phyloP scores from a whole-genome alignment of 2,329 filamentous ascomycete species.

The Macrophomina phaseolina region DNA sequence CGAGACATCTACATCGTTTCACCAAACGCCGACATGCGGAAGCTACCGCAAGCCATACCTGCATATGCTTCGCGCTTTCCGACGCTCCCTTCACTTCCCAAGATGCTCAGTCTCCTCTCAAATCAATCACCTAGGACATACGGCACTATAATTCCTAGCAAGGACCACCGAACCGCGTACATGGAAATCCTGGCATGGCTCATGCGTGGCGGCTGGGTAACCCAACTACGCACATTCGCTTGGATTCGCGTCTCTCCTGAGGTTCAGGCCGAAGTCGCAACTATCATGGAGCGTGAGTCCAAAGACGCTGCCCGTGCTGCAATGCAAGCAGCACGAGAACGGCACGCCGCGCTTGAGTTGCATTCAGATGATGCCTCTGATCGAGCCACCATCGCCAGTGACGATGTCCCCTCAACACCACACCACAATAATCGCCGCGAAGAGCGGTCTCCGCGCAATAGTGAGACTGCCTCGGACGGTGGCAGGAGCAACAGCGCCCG shows the following conservation, averaged over 20 bases:
- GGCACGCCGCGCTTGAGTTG: constrained; percentile 20
- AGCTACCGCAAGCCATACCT: constrained; percentile 70
- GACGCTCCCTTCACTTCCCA: constrained; percentile 79
- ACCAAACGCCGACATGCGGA: constrained; percentile 80
- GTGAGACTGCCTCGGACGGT: constrained; percentile 34
- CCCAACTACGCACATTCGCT: constrained; percentile 87
- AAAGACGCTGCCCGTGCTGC: constrained; percentile 38
- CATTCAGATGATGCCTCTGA: constrained; percentile 26
- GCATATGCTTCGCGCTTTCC: constrained; percentile 82
- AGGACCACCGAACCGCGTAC: constrained; percentile 85
- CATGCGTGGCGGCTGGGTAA: constrained; percentile 90
- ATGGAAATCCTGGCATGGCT: constrained; percentile 93
- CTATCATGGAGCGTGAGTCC: constrained; percentile 63
- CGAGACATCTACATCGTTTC: constrained; percentile 91
- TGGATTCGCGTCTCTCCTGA: constrained; percentile 85
- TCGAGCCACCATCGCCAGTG: constrained; percentile 26
- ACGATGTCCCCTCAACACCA: constrained; percentile 37
- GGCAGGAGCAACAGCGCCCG: constrained; percentile 44
- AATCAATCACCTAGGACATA: constrained; percentile 77
- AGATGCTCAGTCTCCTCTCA: constrained; percentile 85
- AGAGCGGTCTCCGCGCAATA: constrained; percentile 14
- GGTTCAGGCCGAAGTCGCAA: constrained; percentile 80
- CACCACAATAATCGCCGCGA: constrained; percentile 32
- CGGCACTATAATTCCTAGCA: constrained; percentile 81
- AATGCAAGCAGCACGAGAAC: constrained; percentile 27